Evolutionary conservation across 192 early-diverging fungal genomes (phyloP), one percentile per base, ranked within the genome.

Genomic region (Gaertneriomyces semiglobifer): DNA sequence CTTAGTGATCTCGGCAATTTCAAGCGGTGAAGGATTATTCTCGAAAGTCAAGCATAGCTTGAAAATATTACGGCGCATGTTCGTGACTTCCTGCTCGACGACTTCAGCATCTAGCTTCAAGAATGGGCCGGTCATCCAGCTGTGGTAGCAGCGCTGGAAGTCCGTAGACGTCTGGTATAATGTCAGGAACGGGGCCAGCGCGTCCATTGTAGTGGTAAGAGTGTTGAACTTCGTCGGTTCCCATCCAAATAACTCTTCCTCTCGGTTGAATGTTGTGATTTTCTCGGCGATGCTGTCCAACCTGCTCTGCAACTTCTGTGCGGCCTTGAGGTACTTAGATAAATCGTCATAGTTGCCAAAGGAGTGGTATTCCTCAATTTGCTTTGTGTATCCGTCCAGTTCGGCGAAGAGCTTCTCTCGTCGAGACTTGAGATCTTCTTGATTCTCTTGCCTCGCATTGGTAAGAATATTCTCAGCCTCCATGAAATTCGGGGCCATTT

Each of bases 101-200:
- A 78, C 71, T 69, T 86, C 84, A 0, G 84, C 78, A 65, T 86
- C 82, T 0, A 86, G 71, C 64, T 85, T 82, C 12, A 86, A 68
- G 65, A 84, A 85, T 7, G 82, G 76, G 11, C 84, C 84, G 7
- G 72, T 81, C 80, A 86, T 86, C 84, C 84, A 86, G 12, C 68
- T 68, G 43, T 80, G 83, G 55, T 82, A 86, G 57, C 67, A 79
- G 39, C 78, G 65, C 67, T 86, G 84, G 76, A 86, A 85, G 57
- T 86, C 84, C 20, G 85, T 82, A 25, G 84, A 85, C 5, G 82
- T 82, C 58, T 85, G 83, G 59, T 86, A 86, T 6, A 83, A 66
- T 16, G 77, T 74, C 63, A 86, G 55, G 66, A 77, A 86, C 38
- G 84, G 84, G 20, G 77, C 66, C 33, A 86, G 68, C 9, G 65